Evolutionary conservation across 345 rosid genomes (phyloP), one percentile per base, ranked within the genome.

Genomic region (Moricandia moricandioides): DNA sequence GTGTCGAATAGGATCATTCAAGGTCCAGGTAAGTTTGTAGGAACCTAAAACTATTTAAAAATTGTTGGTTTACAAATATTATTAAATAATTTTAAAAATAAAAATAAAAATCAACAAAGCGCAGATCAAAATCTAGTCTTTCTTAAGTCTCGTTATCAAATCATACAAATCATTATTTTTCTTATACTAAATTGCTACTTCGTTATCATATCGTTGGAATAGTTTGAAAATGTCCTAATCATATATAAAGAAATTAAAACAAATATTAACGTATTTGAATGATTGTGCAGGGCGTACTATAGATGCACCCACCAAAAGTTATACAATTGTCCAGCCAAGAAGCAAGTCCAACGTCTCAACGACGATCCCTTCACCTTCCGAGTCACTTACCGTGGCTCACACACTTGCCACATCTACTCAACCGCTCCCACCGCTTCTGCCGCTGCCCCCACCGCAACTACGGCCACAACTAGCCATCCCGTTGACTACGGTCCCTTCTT

Each of bases 251-350:
- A 47, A 47, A 47, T 47, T 47, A 47, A 47, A 47, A 3, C 8
- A 6, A 47, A 47, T 10, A 5, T 47, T 74, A 18, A 6, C n/a
- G 37, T 33, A 31, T 16, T 5, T 55, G 24, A 18, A 74, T 14
- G 11, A 27, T 26, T 58, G 8, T 56, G 69, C 78, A 94, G 98
- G 85, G 84, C 89, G 5, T 94, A 91, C 75, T 91, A 83, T 78
- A 85, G 95, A 72, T 94, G 98, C 70, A 94, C 98, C 10, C 96
- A 91, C 74, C 96, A 88, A 30, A 94, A 86, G 71, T 17, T 90
- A 79, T 89, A 94, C 82, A 75, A 86, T 2, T 94, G 98, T 67
- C 86, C 87, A 0, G 98, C 97, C 34, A 94, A 94, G 81, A 94
- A 94, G 80, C 95, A 84, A 78, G 97, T 91, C 0, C 98, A 94